Conservation (phyloP, 2,329 filamentous ascomycete genomes). For the Amphichorda felina region DNA sequence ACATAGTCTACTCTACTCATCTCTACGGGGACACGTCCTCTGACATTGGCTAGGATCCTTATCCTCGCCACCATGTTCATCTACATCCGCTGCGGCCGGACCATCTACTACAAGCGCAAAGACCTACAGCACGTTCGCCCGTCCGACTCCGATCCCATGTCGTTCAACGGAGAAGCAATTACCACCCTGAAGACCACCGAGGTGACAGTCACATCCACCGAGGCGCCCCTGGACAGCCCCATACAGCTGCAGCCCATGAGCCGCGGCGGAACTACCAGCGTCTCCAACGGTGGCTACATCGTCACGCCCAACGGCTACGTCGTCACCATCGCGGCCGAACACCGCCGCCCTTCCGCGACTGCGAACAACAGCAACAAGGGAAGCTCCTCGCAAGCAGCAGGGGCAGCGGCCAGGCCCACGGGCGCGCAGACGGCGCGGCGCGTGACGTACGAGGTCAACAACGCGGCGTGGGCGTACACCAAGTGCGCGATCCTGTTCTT, state of each 20-base stretch:
- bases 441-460: conserved; percentile 16
- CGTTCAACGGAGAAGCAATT: neutral
- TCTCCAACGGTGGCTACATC: too few relatives aligned
- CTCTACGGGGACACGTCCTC: too few relatives aligned
- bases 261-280: too few relatives aligned
- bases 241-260: neutral
- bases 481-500: conserved; percentile 64
- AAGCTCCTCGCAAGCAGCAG: too few relatives aligned
- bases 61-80: conserved; percentile 52
- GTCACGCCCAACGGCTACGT: too few relatives aligned
- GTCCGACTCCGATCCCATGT: neutral
- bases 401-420: too few relatives aligned
- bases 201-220: conserved; percentile 1
- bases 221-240: neutral
- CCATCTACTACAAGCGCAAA: conserved; percentile 56
- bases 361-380: too few relatives aligned
- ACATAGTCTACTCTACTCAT: too few relatives aligned
- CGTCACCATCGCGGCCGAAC: too few relatives aligned
- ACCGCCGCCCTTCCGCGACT: too few relatives aligned
- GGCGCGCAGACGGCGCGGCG: too few relatives aligned
- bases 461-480: conserved; percentile 56
- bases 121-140: conserved; percentile 33
- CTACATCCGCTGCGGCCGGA: conserved; percentile 52
- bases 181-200: conserved; percentile 1
- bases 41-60: conserved; percentile 34